phyloP scores from a whole-genome alignment of 2,329 filamentous ascomycete genomes.

The Alternaria sp. region DNA sequence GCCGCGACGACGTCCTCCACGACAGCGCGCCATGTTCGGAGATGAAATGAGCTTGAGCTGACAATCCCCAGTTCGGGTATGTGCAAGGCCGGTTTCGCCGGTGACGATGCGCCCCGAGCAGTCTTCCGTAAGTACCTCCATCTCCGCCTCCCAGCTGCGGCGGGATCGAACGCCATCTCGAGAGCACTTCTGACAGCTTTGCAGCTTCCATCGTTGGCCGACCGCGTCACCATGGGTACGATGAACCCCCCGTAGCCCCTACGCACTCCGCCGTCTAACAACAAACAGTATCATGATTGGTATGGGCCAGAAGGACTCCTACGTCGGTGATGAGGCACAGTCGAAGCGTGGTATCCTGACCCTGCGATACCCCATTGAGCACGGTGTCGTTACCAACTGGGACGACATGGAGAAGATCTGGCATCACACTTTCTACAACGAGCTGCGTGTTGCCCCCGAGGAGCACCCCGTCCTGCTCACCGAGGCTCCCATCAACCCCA shows the following conservation, averaged over 20 bases:
- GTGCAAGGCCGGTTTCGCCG: conserved; percentile 99
- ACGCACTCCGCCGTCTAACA: conserved; percentile 47
- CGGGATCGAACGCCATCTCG: conserved; percentile 9
- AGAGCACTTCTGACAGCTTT: conserved; percentile 36
- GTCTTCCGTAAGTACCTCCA: conserved; percentile 91
- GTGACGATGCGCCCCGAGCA: conserved; percentile 99
- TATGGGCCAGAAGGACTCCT: conserved; percentile 99
- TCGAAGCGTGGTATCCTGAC: conserved; percentile 99
- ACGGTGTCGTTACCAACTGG: conserved; percentile 99
- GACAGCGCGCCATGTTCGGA: conserved; percentile 28
- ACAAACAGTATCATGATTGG: conserved; percentile 96
- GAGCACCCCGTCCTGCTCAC: conserved; percentile 99
- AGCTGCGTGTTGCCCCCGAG: conserved; percentile 99
- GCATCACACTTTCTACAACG: conserved; percentile 99
- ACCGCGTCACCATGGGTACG: conserved; percentile 99
- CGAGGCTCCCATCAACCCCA: conserved; percentile 99
- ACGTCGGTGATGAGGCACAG: conserved; percentile 99
- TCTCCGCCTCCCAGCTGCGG: conserved; percentile 10
- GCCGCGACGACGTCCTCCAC: conserved; percentile 28
- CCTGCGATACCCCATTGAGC: conserved; percentile 99
- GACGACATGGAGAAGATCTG: conserved; percentile 99
- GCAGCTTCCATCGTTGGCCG: conserved; percentile 98
- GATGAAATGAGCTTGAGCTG: conserved; percentile 42
- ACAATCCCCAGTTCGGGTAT: conserved; percentile 86
- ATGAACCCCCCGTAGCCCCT: conserved; percentile 36